Evolutionary conservation across 164 flowering plant genomes (phyloP), one percentile per base, ranked within the genome.

Genomic region (Piper longum): DNA sequence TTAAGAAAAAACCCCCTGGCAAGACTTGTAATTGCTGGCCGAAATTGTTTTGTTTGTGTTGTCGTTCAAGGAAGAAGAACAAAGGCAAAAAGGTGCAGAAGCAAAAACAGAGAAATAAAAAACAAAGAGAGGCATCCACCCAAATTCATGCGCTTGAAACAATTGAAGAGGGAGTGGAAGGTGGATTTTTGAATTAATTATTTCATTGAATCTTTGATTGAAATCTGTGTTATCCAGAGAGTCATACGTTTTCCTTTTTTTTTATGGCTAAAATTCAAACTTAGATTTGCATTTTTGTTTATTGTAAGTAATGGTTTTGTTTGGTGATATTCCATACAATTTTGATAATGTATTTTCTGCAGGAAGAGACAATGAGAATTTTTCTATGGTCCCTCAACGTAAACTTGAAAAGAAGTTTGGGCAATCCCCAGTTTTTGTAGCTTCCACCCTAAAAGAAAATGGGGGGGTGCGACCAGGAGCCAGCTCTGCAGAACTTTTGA

Each of bases 101-200:
- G 71, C 73, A 61, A 61, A 76, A 62, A 55, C 71, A 57, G 60
- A 76, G 59, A 55, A 71, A 76, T 74, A 79, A 57, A 14, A 83
- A 81, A 72, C 77, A 71, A 66, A 80, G 61, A 68, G 89, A 86
- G 16, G 62, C 75, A 9, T 77, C 83, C 5, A 76, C 79, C 48
- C 89, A 82, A 70, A 79, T 86, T 51, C 85, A 81, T 63, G 82
- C 87, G 41, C 77, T 92, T 40, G 98, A 92, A 72, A 95, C 86
- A 74, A 92, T 87, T 55, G 98, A 87, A 76, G 95, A 87, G 67
- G 97, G 93, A 4, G 83, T 89, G 54, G 96, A 87, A 83, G 98
- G 98, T 91, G 81, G 56, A 54, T 59, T 59, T 41, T 54, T 48
- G 48, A 9, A 5, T 14, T 55, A 55, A 26, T 26, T 26, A 7